Base-by-base conservation (phyloP, 345 rosid genomes). In the Heritiera fomes region DNA sequence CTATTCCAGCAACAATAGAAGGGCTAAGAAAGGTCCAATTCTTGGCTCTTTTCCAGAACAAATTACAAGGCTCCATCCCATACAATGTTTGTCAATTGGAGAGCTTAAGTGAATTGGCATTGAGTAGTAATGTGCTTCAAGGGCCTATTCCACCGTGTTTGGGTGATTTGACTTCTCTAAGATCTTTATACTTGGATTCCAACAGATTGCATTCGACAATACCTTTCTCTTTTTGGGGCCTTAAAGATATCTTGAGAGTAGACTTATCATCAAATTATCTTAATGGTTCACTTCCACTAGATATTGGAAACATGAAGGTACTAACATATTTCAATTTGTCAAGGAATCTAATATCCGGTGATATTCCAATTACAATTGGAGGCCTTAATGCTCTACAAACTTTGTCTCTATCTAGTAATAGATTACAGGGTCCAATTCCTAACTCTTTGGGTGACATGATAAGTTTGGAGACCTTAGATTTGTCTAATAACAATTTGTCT, bases 201-300 rank as follows among this genome's bases (percentile, higher is more conserved):
- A 77, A 81, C 74, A 18, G 61, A 3, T 49, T 77, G 18, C 20
- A 59, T 55, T 77, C 80, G 1, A 17, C n/a, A 1, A 76, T 79
- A 59, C 71, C 76, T 11, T 68, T 50, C 11, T 23, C 72, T 15
- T 23, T 80, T 15, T 69, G 83, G 75, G 45, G 20, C 13, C 78
- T 80, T 59, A 10, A 8, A 18, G 17, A 80, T 28, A 58, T 80
- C 1, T 58, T 52, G 78, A 5, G 0, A 3, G 0, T 82, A 9
- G 38, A 78, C 56, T 40, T 78, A 32, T 65, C 84, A 3, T 73
- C 81, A 73, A 78, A 78, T 74, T 63, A n/a, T 15, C 46, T 73
- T 1, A 60, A 11, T 8, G 81, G 84, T 20, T 12, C 78, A 2
- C 47, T 82, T 3, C 52, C 79, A 7, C 0, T 1, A 6, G 63